These are phyloP conservation scores for Allium sativum DNA, from an alignment of 106 monocot species.

Conservation along the genomic window DNA sequence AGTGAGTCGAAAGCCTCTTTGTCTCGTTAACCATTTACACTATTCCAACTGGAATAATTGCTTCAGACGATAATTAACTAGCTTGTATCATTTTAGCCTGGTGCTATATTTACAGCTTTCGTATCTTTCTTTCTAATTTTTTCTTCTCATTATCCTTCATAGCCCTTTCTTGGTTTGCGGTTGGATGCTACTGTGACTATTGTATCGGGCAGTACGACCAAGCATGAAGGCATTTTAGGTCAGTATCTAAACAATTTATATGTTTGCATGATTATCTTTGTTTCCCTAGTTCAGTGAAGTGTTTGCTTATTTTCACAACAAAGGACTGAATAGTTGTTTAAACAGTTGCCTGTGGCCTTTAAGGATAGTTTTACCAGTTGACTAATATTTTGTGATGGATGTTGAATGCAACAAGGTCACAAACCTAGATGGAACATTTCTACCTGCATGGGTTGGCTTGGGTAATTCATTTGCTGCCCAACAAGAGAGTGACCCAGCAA, in stretches of 20 bases:
- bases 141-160: slow-evolving; percentile 21
- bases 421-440: slow-evolving; percentile 72
- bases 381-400: no score
- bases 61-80: background rate
- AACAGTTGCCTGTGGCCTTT: no score
- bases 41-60: background rate
- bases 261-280: background rate
- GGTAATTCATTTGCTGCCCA: slow-evolving; percentile 84
- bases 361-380: no score
- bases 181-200: slow-evolving; percentile 94
- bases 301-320: background rate
- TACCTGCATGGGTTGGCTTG: slow-evolving; percentile 87
- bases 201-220: slow-evolving; percentile 93
- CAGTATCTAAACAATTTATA: background rate
- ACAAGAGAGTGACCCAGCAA: slow-evolving; percentile 89
- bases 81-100: background rate
- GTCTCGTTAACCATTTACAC: no score
- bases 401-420: slow-evolving; percentile 66
- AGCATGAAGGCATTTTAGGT: slow-evolving; percentile 91
- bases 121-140: background rate
- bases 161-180: slow-evolving; percentile 93
- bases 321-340: no score
- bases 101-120: background rate
- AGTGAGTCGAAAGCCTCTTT: slow-evolving; percentile 29
- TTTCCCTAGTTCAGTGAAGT: no score